Conservation (phyloP, 208 protist species). For the Polymyxa betae region DNA sequence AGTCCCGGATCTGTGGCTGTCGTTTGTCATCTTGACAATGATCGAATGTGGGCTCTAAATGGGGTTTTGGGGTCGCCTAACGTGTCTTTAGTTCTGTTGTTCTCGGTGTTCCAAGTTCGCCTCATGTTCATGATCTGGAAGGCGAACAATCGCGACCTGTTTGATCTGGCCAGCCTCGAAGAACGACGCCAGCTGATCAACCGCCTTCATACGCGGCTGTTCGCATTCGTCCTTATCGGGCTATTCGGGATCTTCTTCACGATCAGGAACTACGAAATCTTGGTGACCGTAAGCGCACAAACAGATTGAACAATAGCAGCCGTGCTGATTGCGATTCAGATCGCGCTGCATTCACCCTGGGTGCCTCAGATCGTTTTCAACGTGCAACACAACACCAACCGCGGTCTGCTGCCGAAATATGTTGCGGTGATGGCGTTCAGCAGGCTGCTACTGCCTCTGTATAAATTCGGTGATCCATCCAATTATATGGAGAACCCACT, state of each 20-base stretch:
- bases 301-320: background rate
- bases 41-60: background rate
- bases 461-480: background rate
- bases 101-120: conserved; percentile 34
- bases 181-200: conserved; percentile 41
- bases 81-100: background rate
- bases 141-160: background rate
- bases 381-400: background rate
- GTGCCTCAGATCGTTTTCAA: background rate
- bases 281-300: background rate
- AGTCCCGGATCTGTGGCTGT: conserved; percentile 45
- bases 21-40: conserved; percentile 30
- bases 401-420: conserved; percentile 24
- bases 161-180: background rate
- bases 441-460: conserved; percentile 7
- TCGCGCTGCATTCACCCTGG: conserved; percentile 38
- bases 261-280: background rate
- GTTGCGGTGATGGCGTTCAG: background rate
- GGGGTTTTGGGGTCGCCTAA: background rate
- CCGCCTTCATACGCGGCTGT: background rate
- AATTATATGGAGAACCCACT: conserved; percentile 33
- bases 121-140: conserved; percentile 34
- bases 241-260: background rate
- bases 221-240: background rate
- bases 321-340: background rate